A percentile compares a stretch with the other conserved stretches of the same genome.
These are phyloP conservation scores for Leishmania arabica DNA, from an alignment of 208 protist genomes.

Conservation along the genomic window DNA sequence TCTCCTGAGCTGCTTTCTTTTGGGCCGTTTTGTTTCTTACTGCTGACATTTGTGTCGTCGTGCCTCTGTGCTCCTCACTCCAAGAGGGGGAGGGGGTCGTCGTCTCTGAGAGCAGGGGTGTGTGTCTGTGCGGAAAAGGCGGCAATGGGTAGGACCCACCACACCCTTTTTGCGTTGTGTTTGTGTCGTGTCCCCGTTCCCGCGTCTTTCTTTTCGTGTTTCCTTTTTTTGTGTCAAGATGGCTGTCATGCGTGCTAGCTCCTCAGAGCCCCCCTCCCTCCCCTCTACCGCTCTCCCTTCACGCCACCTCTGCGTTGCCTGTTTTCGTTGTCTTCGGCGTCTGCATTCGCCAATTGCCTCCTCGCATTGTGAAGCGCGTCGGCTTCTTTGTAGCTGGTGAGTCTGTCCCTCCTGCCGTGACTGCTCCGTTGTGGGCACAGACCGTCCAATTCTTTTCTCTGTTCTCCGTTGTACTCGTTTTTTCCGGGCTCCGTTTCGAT, in stretches of 20 bases:
- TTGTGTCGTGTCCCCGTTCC: background rate
- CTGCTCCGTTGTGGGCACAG: background rate
- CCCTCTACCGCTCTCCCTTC: background rate
- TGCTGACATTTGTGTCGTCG: background rate
- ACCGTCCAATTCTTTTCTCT: background rate
- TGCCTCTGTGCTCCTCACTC: background rate
- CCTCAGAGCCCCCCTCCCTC: background rate
- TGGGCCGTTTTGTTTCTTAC: background rate
- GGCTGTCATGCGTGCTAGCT: background rate
- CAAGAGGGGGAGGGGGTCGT: no score
- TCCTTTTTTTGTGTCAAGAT: background rate
- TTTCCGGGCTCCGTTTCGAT: background rate
- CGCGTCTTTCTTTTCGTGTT: background rate
- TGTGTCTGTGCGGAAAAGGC: background rate
- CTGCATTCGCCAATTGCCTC: background rate
- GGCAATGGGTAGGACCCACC: background rate
- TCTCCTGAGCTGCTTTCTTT: background rate
- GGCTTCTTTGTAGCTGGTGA: background rate
- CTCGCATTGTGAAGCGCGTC: background rate
- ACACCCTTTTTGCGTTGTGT: no score
- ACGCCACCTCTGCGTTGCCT: background rate
- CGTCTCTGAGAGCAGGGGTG: background rate
- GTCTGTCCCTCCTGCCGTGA: background rate
- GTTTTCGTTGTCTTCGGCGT: background rate
- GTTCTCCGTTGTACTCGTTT: background rate